A percentile compares a stretch with the other conserved stretches of the same genome.
phyloP scores from a whole-genome alignment of 2,329 filamentous ascomycete genomes.

The Colletotrichum magnum region DNA sequence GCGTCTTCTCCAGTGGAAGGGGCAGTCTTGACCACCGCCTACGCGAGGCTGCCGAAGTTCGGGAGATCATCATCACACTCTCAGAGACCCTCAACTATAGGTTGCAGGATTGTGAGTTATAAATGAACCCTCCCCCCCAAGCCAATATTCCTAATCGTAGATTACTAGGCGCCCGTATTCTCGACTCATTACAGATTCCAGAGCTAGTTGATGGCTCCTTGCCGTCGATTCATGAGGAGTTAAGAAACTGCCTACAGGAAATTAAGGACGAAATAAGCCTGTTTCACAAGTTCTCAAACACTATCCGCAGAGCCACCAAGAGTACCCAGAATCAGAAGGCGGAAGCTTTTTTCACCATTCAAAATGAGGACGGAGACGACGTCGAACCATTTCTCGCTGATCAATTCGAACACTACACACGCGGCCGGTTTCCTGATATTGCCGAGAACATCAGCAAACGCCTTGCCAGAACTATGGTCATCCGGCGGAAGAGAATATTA shows the following conservation, averaged over 20 bases:
- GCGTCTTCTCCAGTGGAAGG: slow-evolving; percentile 29
- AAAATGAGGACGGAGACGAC: slow-evolving; percentile 9
- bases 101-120: background rate
- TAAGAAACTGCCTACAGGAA: background rate
- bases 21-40: slow-evolving; percentile 39
- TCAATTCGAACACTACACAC: background rate
- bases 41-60: background rate
- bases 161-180: background rate
- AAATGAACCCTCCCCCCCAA: background rate
- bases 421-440: background rate
- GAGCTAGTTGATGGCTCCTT: background rate
- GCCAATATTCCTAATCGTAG: background rate
- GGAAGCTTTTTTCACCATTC: background rate
- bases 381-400: background rate
- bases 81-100: background rate
- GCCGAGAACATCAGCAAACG: background rate
- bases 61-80: background rate
- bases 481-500: background rate
- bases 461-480: background rate
- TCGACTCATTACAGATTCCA: background rate
- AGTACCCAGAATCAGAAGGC: background rate
- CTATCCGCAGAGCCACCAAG: slow-evolving; percentile 15
- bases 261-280: slow-evolving; percentile 13
- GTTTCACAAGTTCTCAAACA: slow-evolving; percentile 15
- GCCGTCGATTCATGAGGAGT: background rate